Percentiles rank a stretch among this genome's conserved stretches.
These are phyloP conservation scores for Geotrichum carabidarum DNA, from an alignment of 1,139 yeast genomes.

Conservation along the genomic window DNA sequence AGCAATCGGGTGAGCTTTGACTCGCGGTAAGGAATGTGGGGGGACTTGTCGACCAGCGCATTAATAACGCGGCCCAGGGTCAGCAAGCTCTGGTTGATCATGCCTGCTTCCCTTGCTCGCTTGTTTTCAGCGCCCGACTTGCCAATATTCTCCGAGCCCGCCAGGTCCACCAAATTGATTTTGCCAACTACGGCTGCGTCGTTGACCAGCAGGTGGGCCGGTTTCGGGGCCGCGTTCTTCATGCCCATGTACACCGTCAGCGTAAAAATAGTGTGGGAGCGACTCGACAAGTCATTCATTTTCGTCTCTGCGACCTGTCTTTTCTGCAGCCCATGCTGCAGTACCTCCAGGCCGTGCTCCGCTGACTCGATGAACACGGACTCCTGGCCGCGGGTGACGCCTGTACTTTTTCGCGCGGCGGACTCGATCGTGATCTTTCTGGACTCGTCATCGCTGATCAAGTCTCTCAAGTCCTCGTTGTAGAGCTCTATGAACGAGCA, in stretches of 20 bases:
- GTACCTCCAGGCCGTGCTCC: slow-evolving; percentile 41
- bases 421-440: slow-evolving; percentile 43
- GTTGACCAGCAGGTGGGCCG: slow-evolving; percentile 39
- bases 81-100: slow-evolving; percentile 75
- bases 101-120: slow-evolving; percentile 83
- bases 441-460: slow-evolving; percentile 38
- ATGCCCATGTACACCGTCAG: slow-evolving; percentile 46
- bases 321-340: slow-evolving; percentile 49
- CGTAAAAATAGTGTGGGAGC: slow-evolving; percentile 73
- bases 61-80: slow-evolving; percentile 84
- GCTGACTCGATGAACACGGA: slow-evolving; percentile 43
- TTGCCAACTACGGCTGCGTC: slow-evolving; percentile 45
- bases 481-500: slow-evolving; percentile 69
- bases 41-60: slow-evolving; percentile 54
- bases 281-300: slow-evolving; percentile 64
- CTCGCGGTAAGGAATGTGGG: slow-evolving; percentile 80
- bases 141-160: slow-evolving; percentile 79
- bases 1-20: slow-evolving; percentile 73
- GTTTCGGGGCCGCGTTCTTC: slow-evolving; percentile 39
- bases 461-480: slow-evolving; percentile 66
- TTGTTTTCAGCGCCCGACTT: slow-evolving; percentile 74
- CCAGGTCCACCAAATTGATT: slow-evolving; percentile 78
- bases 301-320: slow-evolving; percentile 65
- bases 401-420: slow-evolving; percentile 32
- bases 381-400: slow-evolving; percentile 48